Conservation (phyloP, 257 asterid genomes). For the Thymus quinquecostatus region DNA sequence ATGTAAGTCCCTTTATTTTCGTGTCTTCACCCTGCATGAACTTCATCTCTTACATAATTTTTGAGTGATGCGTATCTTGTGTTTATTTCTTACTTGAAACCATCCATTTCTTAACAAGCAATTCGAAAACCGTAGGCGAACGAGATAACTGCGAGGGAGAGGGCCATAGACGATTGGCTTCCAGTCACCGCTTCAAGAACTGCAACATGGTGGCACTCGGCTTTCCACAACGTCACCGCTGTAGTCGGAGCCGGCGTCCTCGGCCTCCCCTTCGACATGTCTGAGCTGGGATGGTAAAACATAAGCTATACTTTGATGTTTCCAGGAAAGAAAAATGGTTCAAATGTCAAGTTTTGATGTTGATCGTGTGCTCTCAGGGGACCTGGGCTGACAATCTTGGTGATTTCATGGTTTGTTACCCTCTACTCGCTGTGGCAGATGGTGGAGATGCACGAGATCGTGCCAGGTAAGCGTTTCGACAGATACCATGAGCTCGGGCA, state of each 20-base stretch:
- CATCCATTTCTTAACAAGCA: neutral
- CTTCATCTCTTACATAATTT: neutral
- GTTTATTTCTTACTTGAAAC: neutral
- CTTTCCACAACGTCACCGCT: slow-evolving; percentile 56
- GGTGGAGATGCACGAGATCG: slow-evolving; percentile 50
- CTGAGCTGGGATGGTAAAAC: slow-evolving; percentile 50
- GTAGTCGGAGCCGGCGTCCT: slow-evolving; percentile 63
- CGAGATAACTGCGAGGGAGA: slow-evolving; percentile 33
- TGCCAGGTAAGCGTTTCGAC: slow-evolving; percentile 38
- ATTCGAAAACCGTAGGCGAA: slow-evolving; percentile 27
- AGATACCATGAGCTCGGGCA: slow-evolving; percentile 48
- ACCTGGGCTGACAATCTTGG: slow-evolving; percentile 36
- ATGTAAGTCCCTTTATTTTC: slow-evolving; percentile 9
- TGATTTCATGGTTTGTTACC: slow-evolving; percentile 41
- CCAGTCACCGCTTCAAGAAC: slow-evolving; percentile 54
- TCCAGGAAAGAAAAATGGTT: neutral
- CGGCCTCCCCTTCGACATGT: slow-evolving; percentile 55
- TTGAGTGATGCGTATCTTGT: neutral
- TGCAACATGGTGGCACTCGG: slow-evolving; percentile 55
- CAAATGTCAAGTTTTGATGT: neutral
- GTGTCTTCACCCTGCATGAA: neutral
- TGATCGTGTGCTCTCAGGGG: slow-evolving; percentile 32
- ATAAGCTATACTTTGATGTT: neutral
- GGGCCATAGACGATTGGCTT: slow-evolving; percentile 50
- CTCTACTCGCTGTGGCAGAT: slow-evolving; percentile 45